A percentile compares a stretch with the other conserved stretches of the same genome.
Evolutionary conservation across 2,329 filamentous ascomycete species (phyloP).

Genomic region (Ophiocordyceps robertsii): DNA sequence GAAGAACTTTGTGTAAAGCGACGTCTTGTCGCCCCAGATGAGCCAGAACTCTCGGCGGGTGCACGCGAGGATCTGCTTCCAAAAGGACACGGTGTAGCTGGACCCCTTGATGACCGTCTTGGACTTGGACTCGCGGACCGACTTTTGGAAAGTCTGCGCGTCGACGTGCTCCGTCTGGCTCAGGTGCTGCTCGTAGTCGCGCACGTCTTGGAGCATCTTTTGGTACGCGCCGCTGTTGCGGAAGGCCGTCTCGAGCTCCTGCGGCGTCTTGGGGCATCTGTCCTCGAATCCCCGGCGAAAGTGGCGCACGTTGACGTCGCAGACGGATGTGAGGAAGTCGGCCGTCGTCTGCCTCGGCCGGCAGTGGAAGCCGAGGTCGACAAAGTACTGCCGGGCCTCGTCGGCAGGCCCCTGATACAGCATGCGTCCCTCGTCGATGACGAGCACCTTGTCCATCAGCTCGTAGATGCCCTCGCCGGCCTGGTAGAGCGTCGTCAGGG

Average conservation of each 20-base stretch:
- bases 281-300: slow-evolving; percentile 53
- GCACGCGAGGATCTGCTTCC: slow-evolving; percentile 54
- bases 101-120: slow-evolving; percentile 13
- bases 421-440: slow-evolving; percentile 60
- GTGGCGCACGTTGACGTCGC: slow-evolving; percentile 56
- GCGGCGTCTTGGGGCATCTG: slow-evolving; percentile 53
- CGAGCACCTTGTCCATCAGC: slow-evolving; percentile 61
- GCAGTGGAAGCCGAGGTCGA: slow-evolving; percentile 58
- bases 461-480: slow-evolving; percentile 52
- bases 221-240: slow-evolving; percentile 31
- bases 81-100: slow-evolving; percentile 61
- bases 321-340: slow-evolving; percentile 69
- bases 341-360: slow-evolving; percentile 57
- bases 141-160: slow-evolving; percentile 53
- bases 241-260: slow-evolving; percentile 55
- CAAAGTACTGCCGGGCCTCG: slow-evolving; percentile 54
- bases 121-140: slow-evolving; percentile 46
- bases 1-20: slow-evolving; percentile 66
- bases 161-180: slow-evolving; percentile 53
- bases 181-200: slow-evolving; percentile 63
- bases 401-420: slow-evolving; percentile 56
- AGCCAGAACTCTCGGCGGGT: slow-evolving; percentile 68
- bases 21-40: slow-evolving; percentile 59
- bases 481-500: slow-evolving; percentile 59
- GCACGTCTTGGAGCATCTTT: slow-evolving; percentile 28